Evolutionary conservation across 768 basidiomycete genomes (phyloP), one percentile per base, ranked within the genome.

Genomic region (Leucosporidium yakuticum): DNA sequence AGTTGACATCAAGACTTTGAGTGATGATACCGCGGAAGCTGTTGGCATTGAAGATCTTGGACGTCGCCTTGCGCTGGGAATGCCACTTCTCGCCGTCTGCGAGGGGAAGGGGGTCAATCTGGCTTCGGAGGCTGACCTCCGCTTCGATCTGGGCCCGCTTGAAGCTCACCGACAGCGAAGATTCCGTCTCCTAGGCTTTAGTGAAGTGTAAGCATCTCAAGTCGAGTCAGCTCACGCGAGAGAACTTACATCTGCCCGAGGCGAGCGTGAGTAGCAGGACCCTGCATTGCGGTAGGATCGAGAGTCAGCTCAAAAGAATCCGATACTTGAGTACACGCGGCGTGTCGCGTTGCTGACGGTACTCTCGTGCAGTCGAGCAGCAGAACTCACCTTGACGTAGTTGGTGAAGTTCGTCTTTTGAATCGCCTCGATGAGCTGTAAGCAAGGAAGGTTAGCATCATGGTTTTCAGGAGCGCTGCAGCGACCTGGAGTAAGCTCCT

Each of bases 21-120:
- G 69, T 53, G 59, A 67, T 65, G 61, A 64, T n/a, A 12, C 60
- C 60, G 11, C 60, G 54, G 55, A 64, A 65, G 56, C 67, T 71
- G 60, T 58, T 57, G 2, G 55, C 59, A 1, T 62, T 67, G 60
- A 71, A 71, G 55, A 71, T 64, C 32, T 53, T 60, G 47, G 20
- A 47, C 7, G 39, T 60, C 15, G 55, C 62, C 17, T 61, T 64
- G 20, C 63, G 50, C 47, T 64, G 68, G 4, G 39, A 12, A 4
- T 48, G 49, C 69, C 69, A 71, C 14, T 31, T 15, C 20, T 14
- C n/a, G 0, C 69, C 69, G 39, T 67, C 65, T 6, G 27, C 12
- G 25, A 25, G 51, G 17, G n/a, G 27, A n/a, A n/a, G n/a, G 29
- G n/a, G 34, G 34, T 5, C 4, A 32, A n/a, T n/a, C n/a, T n/a